Base-by-base conservation (phyloP, 1,139 yeast genomes). In the Pichia sp. region DNA sequence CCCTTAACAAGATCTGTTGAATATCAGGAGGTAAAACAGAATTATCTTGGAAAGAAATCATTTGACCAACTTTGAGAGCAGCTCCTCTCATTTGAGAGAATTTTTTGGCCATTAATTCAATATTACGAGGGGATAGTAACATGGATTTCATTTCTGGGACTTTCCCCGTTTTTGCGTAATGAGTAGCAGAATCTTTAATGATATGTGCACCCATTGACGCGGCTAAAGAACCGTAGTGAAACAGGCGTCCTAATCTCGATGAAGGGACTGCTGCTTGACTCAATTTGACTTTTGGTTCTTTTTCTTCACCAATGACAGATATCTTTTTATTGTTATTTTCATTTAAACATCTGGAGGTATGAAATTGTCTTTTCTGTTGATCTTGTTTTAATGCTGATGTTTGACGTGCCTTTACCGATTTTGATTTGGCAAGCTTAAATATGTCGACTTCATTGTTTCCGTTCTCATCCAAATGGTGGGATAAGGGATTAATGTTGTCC, bases 61-160 rank as follows among this genome's bases (percentile, higher is more conserved):
- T 78, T 66, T 92, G 99, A 16, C 98, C 99, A 44, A 92, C 76
- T 61, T 92, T 92, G 57, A 92, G 72, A 3, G 98, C 99, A 3
- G 98, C 99, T 11, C 99, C 99, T 60, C 99, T 75, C 99, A 92
- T 92, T 59, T 85, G 81, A 44, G 94, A 80, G 56, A 92, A 79
- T 62, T 87, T 88, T 54, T 76, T 79, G 16, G 95, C 95, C 71
- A 92, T 77, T 44, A 95, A 68, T 57, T 92, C 96, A 41, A 92
- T 81, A 62, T 92, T 92, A 29, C 77, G 76, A 3, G 95, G 90
- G 4, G 87, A 81, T 52, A 92, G 69, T 3, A 94, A 68, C 40
- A 88, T 64, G 2, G 84, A 77, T 49, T 74, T 74, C 64, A 80
- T 65, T 11, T 77, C 66, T n/a, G 82, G 70, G 4, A 72, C 57